Base-by-base conservation (phyloP, 202 grass and related monocot species). In the Hordeum pubiflorum region DNA sequence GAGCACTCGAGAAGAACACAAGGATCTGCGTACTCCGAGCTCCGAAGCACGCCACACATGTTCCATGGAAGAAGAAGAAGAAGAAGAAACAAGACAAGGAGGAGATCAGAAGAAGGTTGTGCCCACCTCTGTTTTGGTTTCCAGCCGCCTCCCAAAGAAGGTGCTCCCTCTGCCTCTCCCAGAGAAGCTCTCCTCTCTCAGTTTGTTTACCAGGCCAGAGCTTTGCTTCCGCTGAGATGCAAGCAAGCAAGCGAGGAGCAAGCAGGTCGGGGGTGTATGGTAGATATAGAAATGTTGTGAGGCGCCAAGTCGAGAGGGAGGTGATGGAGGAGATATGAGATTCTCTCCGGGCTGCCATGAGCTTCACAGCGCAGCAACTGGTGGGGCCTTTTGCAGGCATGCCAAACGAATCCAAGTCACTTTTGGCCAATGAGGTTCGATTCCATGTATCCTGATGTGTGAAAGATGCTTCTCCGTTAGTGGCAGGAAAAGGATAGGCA, bases 391-490 rank as follows among this genome's bases (percentile, higher is more conserved):
- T 64, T 68, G 77, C 38, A 78, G 75, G 77, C 85, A 82, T 82
- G 85, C 85, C 85, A 82, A 87, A 91, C 89, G 87, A 87, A 87
- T 82, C 89, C 81, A 78, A 91, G 59, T 55, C 79, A 22, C 72
- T 78, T 78, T 77, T 29, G 61, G 79, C 83, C 83, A 86, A 86
- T 86, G 69, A 79, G 65, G 14, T 50, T 50, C 46, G 5, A 17
- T 77, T 86, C 75, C 75, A 41, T 83, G 79, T 76, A 83, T 86
- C 79, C 83, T 76, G 69, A 66, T 63, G 69, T 76, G 81, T 34
- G 81, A 85, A 87, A 91, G 89, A 91, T 91, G 81, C 89, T 82
- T 50, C 81, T 50, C 81, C 85, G 84, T 81, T 78, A 81, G 72
- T 82, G 89, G 81, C 89, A 87, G 57, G 79, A 81, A 69, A 87